Base-by-base conservation (phyloP, 257 asterid genomes). In the Jacaranda copaia region DNA sequence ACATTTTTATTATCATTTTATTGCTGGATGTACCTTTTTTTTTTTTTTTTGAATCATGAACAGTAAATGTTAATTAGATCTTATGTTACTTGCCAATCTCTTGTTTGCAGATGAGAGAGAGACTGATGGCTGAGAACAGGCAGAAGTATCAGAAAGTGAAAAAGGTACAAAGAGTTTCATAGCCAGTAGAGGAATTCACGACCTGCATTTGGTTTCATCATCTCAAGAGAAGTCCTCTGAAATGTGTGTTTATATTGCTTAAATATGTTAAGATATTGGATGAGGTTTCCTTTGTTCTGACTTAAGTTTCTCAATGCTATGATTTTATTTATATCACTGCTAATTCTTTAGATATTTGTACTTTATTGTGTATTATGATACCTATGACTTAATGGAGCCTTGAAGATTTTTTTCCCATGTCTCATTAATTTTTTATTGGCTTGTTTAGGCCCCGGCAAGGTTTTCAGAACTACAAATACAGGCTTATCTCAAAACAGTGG, bases 101-200 rank as follows among this genome's bases (percentile, higher is more conserved):
- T 60, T 84, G 63, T 77, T 80, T 82, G 80, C 83, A 96, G 99
- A 96, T 93, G 99, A 90, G 99, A 82, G 99, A 96, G 88, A 90
- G 99, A 77, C 84, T 96, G 83, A 93, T 96, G 98, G 98, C 98
- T 11, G 99, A 93, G 87, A 96, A 96, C 84, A 89, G 99, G 75
- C 96, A 91, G 79, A 91, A 88, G 90, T 96, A 96, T 87, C 99
- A 96, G 84, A 89, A 91, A 83, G 97, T 96, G 72, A 96, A 96
- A 89, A 93, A 96, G 98, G 99, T 96, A 85, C 11, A 42, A 79
- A 72, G 65, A 48, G 65, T 55, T 45, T 49, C 13, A 8, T 39
- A 53, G n/a, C 9, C 3, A 0, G 25, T 35, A 6, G n/a, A 43
- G 46, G 13, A 68, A 46, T 48, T 19, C 16, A 19, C 19, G 58